A percentile compares a stretch with the other conserved stretches of the same genome.
phyloP scores from a whole-genome alignment of 2,329 filamentous ascomycete genomes.

The Calonectria pseudoreteaudii region DNA sequence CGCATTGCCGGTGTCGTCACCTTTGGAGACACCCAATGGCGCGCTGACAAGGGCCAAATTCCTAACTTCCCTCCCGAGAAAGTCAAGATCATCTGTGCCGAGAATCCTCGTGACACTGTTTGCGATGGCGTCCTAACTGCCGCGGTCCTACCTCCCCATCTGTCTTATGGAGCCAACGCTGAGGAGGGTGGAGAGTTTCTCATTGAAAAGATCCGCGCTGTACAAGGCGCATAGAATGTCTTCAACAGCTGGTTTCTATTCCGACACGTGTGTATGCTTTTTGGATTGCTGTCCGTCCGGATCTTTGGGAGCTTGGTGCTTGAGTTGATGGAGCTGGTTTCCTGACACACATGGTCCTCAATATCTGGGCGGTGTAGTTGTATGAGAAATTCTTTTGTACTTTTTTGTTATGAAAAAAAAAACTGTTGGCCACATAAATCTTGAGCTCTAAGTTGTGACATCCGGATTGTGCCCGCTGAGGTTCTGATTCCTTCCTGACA shows the following conservation, averaged over 20 bases:
- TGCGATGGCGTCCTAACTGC: conserved; percentile 4
- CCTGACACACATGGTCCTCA: neutral
- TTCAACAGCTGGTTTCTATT: neutral
- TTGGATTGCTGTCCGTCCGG: neutral
- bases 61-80: conserved; percentile 9
- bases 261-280: neutral
- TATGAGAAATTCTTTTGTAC: neutral
- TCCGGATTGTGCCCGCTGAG: neutral
- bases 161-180: conserved; percentile 5
- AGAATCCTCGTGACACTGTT: conserved; percentile 7
- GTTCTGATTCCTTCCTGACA: neutral
- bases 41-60: neutral
- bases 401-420: neutral
- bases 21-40: conserved; percentile 9
- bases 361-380: neutral
- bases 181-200: neutral
- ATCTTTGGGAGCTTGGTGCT: neutral
- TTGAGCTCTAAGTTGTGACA: neutral
- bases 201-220: neutral
- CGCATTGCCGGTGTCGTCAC: conserved; percentile 9
- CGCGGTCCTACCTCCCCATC: neutral
- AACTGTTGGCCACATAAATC: neutral
- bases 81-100: conserved; percentile 3
- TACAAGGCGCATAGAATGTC: neutral
- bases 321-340: neutral